Base-by-base conservation (phyloP, 331 rosid genomes). In the Rosa hybrid region DNA sequence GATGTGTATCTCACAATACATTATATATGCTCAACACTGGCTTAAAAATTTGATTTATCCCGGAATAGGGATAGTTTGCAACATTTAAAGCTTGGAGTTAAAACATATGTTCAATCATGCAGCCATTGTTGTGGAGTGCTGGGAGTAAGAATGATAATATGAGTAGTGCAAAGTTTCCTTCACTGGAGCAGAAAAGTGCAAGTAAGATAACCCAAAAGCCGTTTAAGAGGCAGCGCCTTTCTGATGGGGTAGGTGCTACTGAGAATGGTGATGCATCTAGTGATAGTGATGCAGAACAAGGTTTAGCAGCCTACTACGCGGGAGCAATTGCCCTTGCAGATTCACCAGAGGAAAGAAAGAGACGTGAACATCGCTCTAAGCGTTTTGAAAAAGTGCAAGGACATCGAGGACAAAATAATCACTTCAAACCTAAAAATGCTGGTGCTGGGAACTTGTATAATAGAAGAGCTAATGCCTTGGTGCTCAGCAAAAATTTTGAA, bases 371-470 rank as follows among this genome's bases (percentile, higher is more conserved):
- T 83, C 97, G 99, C 48, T 91, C 97, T 39, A 93, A 86, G 87
- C 97, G 99, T 74, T 96, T 96, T 86, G 99, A 96, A 27, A 91
- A 83, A 76, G 94, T 89, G 75, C 97, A 89, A 80, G 91, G 97
- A 67, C 92, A 83, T 72, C 86, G 88, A 30, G 56, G 85, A 23
- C 94, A 85, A 81, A 84, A 83, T 81, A 90, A 82, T 86, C 86
- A 86, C 84, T 88, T 78, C 0, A 87, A 91, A 78, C 86, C 87
- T 44, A 90, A 85, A 87, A 86, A 76, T 72, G 88, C 90, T 71
- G 93, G 92, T 63, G 80, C 87, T 83, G 92, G 94, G 86, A 90
- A 83, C 83, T 69, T 88, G 84, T 91, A 91, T 83, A 67, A 85
- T 81, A 90, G 97, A 87, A 93, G 94, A 89, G 91, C 97, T 62